Conservation (phyloP, 1,284 basidiomycete genomes). For the Leucoagaricus sp. region DNA sequence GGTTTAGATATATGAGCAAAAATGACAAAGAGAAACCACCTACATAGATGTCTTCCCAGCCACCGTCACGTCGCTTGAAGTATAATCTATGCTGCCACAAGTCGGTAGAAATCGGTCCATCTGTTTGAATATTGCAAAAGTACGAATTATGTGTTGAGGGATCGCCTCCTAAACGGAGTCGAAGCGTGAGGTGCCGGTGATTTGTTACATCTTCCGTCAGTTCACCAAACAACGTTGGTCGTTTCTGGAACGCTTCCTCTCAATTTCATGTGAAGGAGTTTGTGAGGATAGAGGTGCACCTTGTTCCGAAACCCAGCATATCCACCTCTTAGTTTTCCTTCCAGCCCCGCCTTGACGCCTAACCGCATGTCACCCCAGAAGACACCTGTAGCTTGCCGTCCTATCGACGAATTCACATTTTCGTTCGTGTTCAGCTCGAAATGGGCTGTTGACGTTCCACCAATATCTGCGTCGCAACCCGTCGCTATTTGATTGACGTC, state of each 20-base stretch:
- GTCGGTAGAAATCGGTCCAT: conserved; percentile 76
- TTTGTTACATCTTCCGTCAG: conserved; percentile 79
- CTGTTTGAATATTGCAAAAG: conserved; percentile 89
- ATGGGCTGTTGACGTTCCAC: conserved; percentile 77
- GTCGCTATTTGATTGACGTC: conserved; percentile 66
- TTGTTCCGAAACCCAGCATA: conserved; percentile 88
- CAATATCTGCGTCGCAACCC: conserved; percentile 85
- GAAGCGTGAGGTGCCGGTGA: conserved; percentile 78
- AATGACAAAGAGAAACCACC: conserved; percentile 28
- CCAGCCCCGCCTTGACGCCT: conserved; percentile 59
- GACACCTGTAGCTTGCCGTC: conserved; percentile 50
- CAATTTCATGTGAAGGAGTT: too few species aligned
- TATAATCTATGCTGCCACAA: conserved; percentile 89
- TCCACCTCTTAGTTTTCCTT: conserved; percentile 66
- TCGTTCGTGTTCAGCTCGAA: conserved; percentile 60
- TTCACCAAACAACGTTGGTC: conserved; percentile 81
- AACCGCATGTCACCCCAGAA: conserved; percentile 80
- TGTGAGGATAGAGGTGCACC: conserved; percentile 27
- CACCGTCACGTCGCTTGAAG: conserved; percentile 68
- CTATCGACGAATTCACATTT: conserved; percentile 40
- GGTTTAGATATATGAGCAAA: neutral
- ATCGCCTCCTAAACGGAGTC: conserved; percentile 73
- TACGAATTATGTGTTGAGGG: conserved; percentile 74
- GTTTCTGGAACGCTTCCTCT: conserved; percentile 37
- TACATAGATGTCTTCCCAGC: conserved; percentile 87